Evolutionary conservation across 2,329 filamentous ascomycete species (phyloP), one percentile per base, ranked within the genome.

Genomic region (Helicocarpus griseus): DNA sequence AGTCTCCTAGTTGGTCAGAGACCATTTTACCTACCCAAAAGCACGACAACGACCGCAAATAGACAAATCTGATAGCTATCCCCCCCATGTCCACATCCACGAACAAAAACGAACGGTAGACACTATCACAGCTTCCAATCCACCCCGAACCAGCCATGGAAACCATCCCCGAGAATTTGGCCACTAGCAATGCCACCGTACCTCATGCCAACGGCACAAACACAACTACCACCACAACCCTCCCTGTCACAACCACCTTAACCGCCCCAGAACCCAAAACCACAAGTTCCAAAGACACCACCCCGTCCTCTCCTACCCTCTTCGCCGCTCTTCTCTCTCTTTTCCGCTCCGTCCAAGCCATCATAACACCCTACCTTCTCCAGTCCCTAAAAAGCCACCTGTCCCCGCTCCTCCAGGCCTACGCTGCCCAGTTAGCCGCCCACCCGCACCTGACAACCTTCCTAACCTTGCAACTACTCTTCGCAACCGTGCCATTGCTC

Each of bases 391-490:
- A 43, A 13, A n/a, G 41, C 21, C 24, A 36, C 51, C 22, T 40
- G 11, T 13, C 14, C n/a, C 13, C 33, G 39, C 26, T 52, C 50
- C 39, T 56, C 14, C 40, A 52, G 21, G 45, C 45, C 82, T 84
- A 0, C 71, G 79, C 33, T 77, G 78, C 53, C 77, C 85, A 47
- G 75, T 80, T 56, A 73, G 75, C 51, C 73, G 79, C 39, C 75
- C 82, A 58, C 71, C 88, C 88, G 2, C 71, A 88, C 55, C 71
- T 89, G 40, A 82, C 85, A 51, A 80, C 82, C 53, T 87, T 93
- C 65, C 63, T 89, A 52, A 68, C 79, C 43, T 72, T 77, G 28
- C 86, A 90, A 64, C 60, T 83, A 53, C 65, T 81, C 53, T 75
- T 89, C 55, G 82, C 81, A 13, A 77, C 81, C 52, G 66, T 87